Base-by-base conservation (phyloP, 176 grass and related monocot genomes). In the Lolium rigidum region DNA sequence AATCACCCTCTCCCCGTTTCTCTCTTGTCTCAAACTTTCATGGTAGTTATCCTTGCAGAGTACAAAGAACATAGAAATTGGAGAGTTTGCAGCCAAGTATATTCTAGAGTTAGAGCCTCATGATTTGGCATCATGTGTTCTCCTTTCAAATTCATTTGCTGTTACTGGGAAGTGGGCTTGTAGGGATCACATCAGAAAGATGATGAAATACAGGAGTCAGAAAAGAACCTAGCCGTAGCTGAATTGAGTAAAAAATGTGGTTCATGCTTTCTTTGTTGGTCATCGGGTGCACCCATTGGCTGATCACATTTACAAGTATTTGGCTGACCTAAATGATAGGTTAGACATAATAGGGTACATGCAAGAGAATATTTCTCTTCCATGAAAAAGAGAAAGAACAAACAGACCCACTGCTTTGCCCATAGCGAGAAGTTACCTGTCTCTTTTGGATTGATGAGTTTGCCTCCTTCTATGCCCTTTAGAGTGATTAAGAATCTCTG, bases 101-200 rank as follows among this genome's bases (percentile, higher is more conserved):
- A 85, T 90, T 26, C 60, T 94, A 37, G 82, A 92, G 69, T 88
- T 94, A 78, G 85, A 94, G 37, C 87, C 92, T 76, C 84, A 88
- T 88, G 83, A 86, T 82, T 86, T 78, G 0, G 78, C 88, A 78
- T 86, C 71, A 5, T 86, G 86, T 82, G 78, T 94, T 79, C 90
- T 94, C 9, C 87, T 94, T 59, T 91, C 92, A 76, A 92, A 94
- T 91, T 67, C 83, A 65, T 94, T 92, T 72, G 90, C 90, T 82
- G 85, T 94, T 81, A 61, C 87, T n/a, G 87, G 68, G 26, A 92
- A 94, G 66, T 94, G 92, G 90, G 68, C 76, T 64, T 63, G 39
- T 15, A 90, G 87, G 87, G 90, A 92, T 94, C 73, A 92, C 49
- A 79, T 94, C 48, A 92, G 92, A 91, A 91, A 92, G 67, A 85